Percentiles rank a stretch among this genome's conserved stretches.
Evolutionary conservation across 2,329 filamentous ascomycete genomes (phyloP).

Genomic region (Colletotrichum gloeosporioides): DNA sequence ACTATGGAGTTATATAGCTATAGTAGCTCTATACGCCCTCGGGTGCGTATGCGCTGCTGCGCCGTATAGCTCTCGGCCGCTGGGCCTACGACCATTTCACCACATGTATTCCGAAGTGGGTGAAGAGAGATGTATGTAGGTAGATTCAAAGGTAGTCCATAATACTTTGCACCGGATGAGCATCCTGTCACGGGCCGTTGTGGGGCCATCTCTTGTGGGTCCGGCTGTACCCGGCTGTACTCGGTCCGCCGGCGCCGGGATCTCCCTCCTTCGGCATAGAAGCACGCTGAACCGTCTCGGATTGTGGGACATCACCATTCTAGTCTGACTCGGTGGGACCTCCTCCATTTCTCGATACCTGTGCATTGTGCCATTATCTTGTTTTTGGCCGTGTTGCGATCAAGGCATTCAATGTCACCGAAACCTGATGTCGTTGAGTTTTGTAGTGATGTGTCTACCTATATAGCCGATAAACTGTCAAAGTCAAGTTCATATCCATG

Average conservation of each 20-base stretch:
- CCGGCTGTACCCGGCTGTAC: background rate
- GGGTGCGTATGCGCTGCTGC: too few species aligned
- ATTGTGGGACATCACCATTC: background rate
- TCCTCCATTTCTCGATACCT: background rate
- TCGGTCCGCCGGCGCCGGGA: background rate
- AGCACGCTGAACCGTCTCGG: background rate
- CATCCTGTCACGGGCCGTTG: background rate
- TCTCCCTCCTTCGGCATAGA: background rate
- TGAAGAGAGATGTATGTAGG: background rate
- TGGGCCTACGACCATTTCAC: too few species aligned
- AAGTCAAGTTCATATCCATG: background rate
- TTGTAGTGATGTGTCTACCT: background rate
- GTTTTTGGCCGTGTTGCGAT: background rate
- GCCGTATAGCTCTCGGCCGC: too few species aligned
- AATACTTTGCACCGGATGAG: background rate
- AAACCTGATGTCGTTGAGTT: background rate
- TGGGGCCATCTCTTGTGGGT: background rate
- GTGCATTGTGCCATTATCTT: background rate
- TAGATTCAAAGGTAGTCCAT: background rate
- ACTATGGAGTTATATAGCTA: too few species aligned
- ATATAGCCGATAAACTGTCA: background rate
- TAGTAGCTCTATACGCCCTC: too few species aligned
- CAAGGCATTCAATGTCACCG: background rate
- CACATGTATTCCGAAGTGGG: background rate
- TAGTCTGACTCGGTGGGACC: background rate